Evolutionary conservation across 2,329 filamentous ascomycete genomes (phyloP).

Genomic region (Nectriaceae sp.): DNA sequence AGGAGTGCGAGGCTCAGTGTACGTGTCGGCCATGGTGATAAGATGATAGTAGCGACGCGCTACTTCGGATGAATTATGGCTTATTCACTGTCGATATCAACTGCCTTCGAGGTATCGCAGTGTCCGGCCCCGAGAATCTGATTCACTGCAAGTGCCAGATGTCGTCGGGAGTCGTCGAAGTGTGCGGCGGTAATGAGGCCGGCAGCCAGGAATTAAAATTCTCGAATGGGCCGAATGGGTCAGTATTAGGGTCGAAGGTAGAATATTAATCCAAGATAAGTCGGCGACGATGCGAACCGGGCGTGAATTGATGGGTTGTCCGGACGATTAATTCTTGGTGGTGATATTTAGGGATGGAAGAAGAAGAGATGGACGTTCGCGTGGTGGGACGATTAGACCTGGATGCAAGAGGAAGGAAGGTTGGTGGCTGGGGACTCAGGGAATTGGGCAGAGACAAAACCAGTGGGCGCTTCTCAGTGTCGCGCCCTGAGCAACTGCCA

Average conservation of each 20-base stretch:
- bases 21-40: slow-evolving; percentile 31
- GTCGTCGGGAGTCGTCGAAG: slow-evolving; percentile 13
- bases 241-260: slow-evolving; percentile 1
- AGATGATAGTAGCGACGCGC: slow-evolving; percentile 12
- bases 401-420: slow-evolving; percentile 21
- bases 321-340: slow-evolving; percentile 23
- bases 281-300: slow-evolving; percentile 11
- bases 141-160: slow-evolving; percentile 23
- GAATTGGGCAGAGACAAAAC: not conserved
- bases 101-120: slow-evolving; percentile 9
- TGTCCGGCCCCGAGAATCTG: slow-evolving; percentile 16
- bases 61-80: slow-evolving; percentile 4
- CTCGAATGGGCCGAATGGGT: slow-evolving; percentile 1
- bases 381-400: slow-evolving; percentile 24
- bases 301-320: not conserved
- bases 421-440: slow-evolving; percentile 28
- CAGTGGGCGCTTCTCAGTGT: slow-evolving; percentile 22
- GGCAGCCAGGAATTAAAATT: slow-evolving; percentile 2
- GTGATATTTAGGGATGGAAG: slow-evolving; percentile 26
- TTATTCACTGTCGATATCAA: not conserved
- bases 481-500: slow-evolving; percentile 19
- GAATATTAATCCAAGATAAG: slow-evolving; percentile 1
- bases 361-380: slow-evolving; percentile 25
- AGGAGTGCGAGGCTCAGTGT: slow-evolving; percentile 53
- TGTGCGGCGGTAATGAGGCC: slow-evolving; percentile 5